Conservation (phyloP, 2,329 filamentous ascomycete genomes). For the Aspergillus phoenicis region DNA sequence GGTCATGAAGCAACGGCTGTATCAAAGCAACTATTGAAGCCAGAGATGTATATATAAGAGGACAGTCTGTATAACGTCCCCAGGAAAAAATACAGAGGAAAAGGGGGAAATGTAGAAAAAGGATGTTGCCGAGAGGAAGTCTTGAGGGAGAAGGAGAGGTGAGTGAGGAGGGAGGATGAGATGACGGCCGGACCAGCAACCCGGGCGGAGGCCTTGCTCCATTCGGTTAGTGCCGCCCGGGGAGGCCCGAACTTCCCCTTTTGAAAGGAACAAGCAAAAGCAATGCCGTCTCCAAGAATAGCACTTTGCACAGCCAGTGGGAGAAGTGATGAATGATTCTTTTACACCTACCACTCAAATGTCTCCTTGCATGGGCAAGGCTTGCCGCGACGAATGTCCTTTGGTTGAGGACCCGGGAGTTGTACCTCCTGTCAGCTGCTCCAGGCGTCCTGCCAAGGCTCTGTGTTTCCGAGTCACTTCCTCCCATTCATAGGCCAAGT, state of each 20-base stretch:
- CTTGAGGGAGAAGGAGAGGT: too few relatives aligned
- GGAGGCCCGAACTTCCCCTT: slow-evolving; percentile 10
- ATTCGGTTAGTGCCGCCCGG: slow-evolving; percentile 19
- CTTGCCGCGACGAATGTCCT: slow-evolving; percentile 16
- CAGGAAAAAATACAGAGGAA: too few relatives aligned
- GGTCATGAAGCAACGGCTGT: slow-evolving; percentile 11
- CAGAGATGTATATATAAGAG: slow-evolving; percentile 4
- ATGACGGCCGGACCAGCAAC: slow-evolving; percentile 19
- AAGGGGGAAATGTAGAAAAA: neutral
- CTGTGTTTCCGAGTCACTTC: slow-evolving; percentile 87
- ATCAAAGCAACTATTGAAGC: neutral
- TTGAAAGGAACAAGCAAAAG: neutral
- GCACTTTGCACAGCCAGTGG: neutral
- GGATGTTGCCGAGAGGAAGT: neutral
- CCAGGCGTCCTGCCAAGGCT: slow-evolving; percentile 71
- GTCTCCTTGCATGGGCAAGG: slow-evolving; percentile 17
- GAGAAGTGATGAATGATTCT: neutral
- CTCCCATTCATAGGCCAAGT: slow-evolving; percentile 70
- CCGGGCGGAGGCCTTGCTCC: slow-evolving; percentile 18
- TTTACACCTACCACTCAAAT: neutral
- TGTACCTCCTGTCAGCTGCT: slow-evolving; percentile 40
- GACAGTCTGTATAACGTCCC: neutral
- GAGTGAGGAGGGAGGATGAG: slow-evolving; percentile 5
- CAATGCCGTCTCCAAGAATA: neutral
- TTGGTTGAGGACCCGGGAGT: slow-evolving; percentile 21